phyloP scores from a whole-genome alignment of 2,329 filamentous ascomycete species.

The Phaeoacremonium minimum region DNA sequence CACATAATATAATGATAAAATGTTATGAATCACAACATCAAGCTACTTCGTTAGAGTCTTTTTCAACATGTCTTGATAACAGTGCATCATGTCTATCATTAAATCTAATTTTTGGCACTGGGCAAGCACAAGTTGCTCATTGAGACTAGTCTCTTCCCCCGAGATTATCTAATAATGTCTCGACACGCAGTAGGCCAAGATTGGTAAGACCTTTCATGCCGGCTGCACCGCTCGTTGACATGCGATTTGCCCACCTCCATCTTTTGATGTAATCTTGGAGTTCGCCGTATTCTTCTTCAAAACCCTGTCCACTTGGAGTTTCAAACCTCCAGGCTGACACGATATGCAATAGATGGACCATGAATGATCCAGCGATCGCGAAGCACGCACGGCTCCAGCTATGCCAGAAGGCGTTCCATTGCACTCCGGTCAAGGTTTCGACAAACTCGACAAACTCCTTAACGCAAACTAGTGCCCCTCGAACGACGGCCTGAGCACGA shows the following conservation, averaged over 20 bases:
- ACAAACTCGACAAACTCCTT: conserved; percentile 14
- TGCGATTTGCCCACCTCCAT: conserved; percentile 11
- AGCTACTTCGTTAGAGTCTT: no score
- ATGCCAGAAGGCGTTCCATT: conserved; percentile 16
- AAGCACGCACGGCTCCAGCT: conserved; percentile 13
- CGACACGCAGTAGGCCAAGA: conserved; percentile 10
- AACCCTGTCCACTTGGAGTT: not conserved
- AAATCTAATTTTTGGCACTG: no score
- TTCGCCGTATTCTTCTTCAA: conserved; percentile 6
- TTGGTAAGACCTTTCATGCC: conserved; percentile 13
- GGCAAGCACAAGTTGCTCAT: no score
- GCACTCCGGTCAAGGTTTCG: conserved; percentile 8
- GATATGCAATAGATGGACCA: conserved; percentile 10
- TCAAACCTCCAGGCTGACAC: not conserved
- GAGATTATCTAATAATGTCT: conserved; percentile 3
- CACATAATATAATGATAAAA: no score
- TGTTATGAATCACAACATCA: no score
- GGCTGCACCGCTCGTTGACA: conserved; percentile 8
- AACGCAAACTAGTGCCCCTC: conserved; percentile 10
- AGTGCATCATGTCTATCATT: no score
- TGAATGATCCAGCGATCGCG: conserved; percentile 12
- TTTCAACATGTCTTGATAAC: no score
- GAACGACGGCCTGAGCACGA: conserved; percentile 6
- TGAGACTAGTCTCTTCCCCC: no score
- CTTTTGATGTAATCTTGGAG: conserved; percentile 10